Conservation (phyloP, 78 protist genomes). For the Salpingoeca rosetta region DNA sequence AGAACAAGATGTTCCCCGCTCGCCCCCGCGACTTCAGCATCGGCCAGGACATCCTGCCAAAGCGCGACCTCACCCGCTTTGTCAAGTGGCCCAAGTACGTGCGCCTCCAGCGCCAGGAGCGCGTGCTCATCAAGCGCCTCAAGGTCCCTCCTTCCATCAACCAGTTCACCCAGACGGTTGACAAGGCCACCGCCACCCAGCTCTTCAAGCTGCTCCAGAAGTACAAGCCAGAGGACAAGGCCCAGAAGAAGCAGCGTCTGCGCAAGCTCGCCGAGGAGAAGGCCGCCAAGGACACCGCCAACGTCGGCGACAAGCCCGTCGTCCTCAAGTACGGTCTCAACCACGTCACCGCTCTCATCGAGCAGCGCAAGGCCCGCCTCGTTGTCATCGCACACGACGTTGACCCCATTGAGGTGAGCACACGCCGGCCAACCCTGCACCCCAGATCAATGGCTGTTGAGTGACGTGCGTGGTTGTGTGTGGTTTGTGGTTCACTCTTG, state of each 20-base stretch:
- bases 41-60: constrained; percentile 37
- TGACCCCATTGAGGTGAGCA: constrained; percentile 99
- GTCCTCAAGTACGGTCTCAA: constrained; percentile 86
- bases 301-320: constrained; percentile 65
- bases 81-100: constrained; percentile 93
- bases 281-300: constrained; percentile 24
- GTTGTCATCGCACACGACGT: constrained; percentile 99
- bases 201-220: constrained; percentile 57
- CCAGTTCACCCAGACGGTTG: constrained; percentile 88
- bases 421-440: too few relatives aligned
- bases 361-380: constrained; percentile 92
- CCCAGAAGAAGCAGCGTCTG: constrained; percentile 68
- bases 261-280: constrained; percentile 49
- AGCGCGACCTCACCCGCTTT: constrained; percentile 74
- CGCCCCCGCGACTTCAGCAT: constrained; percentile 25
- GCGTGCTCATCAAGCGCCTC: constrained; percentile 79
- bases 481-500: too few relatives aligned
- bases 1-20: constrained; percentile 17
- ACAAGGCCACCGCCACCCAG: constrained; percentile 54
- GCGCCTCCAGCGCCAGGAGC: constrained; percentile 88
- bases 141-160: constrained; percentile 93
- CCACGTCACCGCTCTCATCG: constrained; percentile 86
- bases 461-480: too few relatives aligned
- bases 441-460: too few relatives aligned
- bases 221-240: constrained; percentile 87